These are phyloP conservation scores for Monosporascus sp. DNA, from an alignment of 2,329 filamentous ascomycete genomes.

Conservation along the genomic window DNA sequence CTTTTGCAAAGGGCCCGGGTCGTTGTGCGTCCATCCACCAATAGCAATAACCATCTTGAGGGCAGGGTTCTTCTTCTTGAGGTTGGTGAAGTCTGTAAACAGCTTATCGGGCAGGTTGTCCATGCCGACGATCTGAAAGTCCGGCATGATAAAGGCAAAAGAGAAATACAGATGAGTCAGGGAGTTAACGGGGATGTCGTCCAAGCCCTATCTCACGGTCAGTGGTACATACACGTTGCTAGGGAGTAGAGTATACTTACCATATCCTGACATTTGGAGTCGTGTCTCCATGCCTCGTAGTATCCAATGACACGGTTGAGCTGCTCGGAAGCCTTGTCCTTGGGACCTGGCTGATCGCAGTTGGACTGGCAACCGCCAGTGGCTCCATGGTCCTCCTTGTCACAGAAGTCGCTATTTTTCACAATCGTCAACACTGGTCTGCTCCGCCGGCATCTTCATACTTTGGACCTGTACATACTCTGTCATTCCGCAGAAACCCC, in stretches of 20 bases:
- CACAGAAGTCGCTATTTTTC: constrained; percentile 15
- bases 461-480: background rate
- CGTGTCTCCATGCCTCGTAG: constrained; percentile 23
- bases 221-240: constrained; percentile 26
- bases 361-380: constrained; percentile 18
- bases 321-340: constrained; percentile 6
- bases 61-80: constrained; percentile 22
- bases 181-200: constrained; percentile 35
- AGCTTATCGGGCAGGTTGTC: constrained; percentile 9
- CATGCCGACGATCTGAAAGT: constrained; percentile 25
- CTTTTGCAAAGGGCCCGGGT: constrained; percentile 20
- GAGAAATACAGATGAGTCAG: constrained; percentile 30
- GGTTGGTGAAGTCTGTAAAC: constrained; percentile 20
- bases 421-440: too few relatives aligned
- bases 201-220: constrained; percentile 1
- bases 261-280: constrained; percentile 2
- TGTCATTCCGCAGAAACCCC: constrained; percentile 28
- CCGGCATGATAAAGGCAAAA: constrained; percentile 30
- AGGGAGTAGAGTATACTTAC: background rate
- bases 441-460: too few relatives aligned
- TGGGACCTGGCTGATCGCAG: constrained; percentile 13
- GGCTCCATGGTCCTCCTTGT: constrained; percentile 12
- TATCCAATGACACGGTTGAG: constrained; percentile 25
- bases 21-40: constrained; percentile 37
- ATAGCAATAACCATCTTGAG: constrained; percentile 31